These are phyloP conservation scores for Pichia sp. DNA, from an alignment of 1,139 yeast genomes.

Conservation along the genomic window DNA sequence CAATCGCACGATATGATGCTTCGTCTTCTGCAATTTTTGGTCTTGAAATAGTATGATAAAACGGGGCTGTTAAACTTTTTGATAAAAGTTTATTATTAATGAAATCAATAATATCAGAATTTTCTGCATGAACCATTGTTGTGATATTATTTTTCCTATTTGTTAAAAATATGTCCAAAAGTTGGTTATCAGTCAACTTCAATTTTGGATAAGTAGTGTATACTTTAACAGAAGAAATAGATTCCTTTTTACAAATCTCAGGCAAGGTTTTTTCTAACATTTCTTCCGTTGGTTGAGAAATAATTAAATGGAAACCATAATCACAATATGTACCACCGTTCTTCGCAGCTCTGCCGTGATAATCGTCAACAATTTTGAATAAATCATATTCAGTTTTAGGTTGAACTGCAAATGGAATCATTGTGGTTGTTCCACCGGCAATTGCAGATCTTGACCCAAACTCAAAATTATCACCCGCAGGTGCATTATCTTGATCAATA, in stretches of 20 bases:
- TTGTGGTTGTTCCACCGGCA: constrained; percentile 45
- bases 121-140: constrained; percentile 46
- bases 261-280: constrained; percentile 28
- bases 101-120: constrained; percentile 39
- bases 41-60: constrained; percentile 39
- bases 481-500: constrained; percentile 34
- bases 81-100: constrained; percentile 35
- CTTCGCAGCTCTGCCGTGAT: constrained; percentile 19
- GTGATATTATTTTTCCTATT: constrained; percentile 37
- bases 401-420: constrained; percentile 40
- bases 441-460: constrained; percentile 58
- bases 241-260: constrained; percentile 28
- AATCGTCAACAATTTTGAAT: constrained; percentile 29
- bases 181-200: constrained; percentile 35
- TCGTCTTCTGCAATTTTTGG: constrained; percentile 43
- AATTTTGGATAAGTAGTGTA: constrained; percentile 42
- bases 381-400: constrained; percentile 29
- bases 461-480: constrained; percentile 42
- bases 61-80: constrained; percentile 35
- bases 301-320: constrained; percentile 40
- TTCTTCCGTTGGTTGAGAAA: constrained; percentile 27
- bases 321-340: constrained; percentile 29
- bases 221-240: constrained; percentile 41
- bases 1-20: constrained; percentile 42
- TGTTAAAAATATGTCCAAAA: constrained; percentile 35